Evolutionary conservation across 2,329 filamentous ascomycete genomes (phyloP).

Genomic region (Mycogone perniciosa): DNA sequence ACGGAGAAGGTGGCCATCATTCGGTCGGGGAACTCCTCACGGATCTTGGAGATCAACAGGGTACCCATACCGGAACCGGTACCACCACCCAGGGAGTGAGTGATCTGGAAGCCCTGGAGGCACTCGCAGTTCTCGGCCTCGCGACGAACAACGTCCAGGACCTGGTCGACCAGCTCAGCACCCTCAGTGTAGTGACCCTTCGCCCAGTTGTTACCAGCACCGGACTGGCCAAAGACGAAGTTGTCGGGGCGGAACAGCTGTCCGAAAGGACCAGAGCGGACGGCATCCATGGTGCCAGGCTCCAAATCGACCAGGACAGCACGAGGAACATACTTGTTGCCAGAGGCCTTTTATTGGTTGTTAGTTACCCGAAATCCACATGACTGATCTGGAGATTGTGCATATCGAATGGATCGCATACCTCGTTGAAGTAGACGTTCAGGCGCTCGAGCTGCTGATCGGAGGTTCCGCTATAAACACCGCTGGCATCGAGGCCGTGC

Average conservation of each 20-base stretch:
- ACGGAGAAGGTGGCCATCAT: constrained; percentile 99
- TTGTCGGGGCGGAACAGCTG: constrained; percentile 99
- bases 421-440: constrained; percentile 96
- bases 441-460: constrained; percentile 99
- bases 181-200: constrained; percentile 99
- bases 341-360: constrained; percentile 59
- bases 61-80: constrained; percentile 99
- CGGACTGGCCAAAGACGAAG: constrained; percentile 99
- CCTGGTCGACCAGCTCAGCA: constrained; percentile 95
- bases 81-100: constrained; percentile 98
- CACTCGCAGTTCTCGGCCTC: constrained; percentile 98
- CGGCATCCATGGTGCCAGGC: constrained; percentile 98
- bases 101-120: constrained; percentile 99
- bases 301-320: constrained; percentile 98
- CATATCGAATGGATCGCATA: constrained; percentile 23
- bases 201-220: constrained; percentile 99
- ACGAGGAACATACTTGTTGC: constrained; percentile 98
- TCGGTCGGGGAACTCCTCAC: constrained; percentile 98
- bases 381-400: not conserved
- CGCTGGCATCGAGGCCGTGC: constrained; percentile 94
- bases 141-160: constrained; percentile 94
- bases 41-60: constrained; percentile 98
- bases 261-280: constrained; percentile 94
- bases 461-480: constrained; percentile 96
- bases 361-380: not conserved